Evolutionary conservation across 208 protist genomes (phyloP), one percentile per base, ranked within the genome.

Genomic region (Leishmania arabica): DNA sequence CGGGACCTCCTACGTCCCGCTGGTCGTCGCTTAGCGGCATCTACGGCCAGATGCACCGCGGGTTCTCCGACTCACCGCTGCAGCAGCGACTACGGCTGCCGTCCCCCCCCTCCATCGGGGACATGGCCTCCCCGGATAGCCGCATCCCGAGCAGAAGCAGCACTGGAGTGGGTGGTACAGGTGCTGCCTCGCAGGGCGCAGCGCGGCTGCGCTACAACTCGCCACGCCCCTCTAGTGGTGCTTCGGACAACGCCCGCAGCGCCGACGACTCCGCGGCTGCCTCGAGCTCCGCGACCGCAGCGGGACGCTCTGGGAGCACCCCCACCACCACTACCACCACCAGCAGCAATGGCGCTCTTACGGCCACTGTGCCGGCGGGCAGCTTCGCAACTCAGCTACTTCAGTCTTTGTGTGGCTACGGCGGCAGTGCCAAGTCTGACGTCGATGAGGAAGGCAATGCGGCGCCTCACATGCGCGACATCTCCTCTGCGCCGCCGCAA

Each of bases 401-500:
- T 40, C 77, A 81, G 24, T 81, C 82, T 31, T 75, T 85, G 47
- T 70, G 42, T 9, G 77, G 51, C 54, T 11, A 58, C n/a, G 37
- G 74, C 60, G 58, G 37, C 69, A 69, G 21, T 34, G 53, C 40
- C 56, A 51, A 51, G 40, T 1, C 3, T 1, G 77, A 75, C 21
- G 70, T 27, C 49, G 69, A 69, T 2, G 58, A 75, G 27, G 64
- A 75, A 21, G 49, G 42, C 45, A 68, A 79, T 53, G 34, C 60
- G 31, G 58, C 82, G 21, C 21, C 73, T 24, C 77, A 75, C 77
- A 47, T 42, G 51, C 82, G 82, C 24, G 72, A 85, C 71, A 85
- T 85, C 60, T 85, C 82, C 60, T 85, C 82, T 49, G 82, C 82
- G 7, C 82, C 82, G 19, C 82, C 82, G n/a, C 69, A 81, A 72